These are phyloP conservation scores for Fusarium sp. DNA, from an alignment of 2,329 filamentous ascomycete species.

Conservation along the genomic window DNA sequence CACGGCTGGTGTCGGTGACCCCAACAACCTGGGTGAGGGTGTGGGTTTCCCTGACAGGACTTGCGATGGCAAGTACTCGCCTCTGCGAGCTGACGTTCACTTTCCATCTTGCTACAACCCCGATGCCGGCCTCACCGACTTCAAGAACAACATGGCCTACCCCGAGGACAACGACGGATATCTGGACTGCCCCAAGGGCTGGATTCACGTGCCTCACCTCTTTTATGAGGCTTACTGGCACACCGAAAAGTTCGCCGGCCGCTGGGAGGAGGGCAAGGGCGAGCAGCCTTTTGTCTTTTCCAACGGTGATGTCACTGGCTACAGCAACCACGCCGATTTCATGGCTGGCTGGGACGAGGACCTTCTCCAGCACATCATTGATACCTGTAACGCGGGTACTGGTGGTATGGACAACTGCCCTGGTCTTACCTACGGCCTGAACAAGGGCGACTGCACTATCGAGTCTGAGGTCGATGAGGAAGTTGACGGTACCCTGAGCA, in stretches of 20 bases:
- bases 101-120: constrained; percentile 83
- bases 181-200: constrained; percentile 66
- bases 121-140: constrained; percentile 67
- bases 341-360: constrained; percentile 77
- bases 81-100: constrained; percentile 74
- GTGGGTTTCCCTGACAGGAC: constrained; percentile 77
- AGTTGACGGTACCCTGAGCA: constrained; percentile 56
- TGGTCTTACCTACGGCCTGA: constrained; percentile 65
- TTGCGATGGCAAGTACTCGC: constrained; percentile 73
- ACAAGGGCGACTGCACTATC: constrained; percentile 65
- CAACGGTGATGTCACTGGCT: constrained; percentile 78
- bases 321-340: constrained; percentile 79
- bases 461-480: constrained; percentile 59
- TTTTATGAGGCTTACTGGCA: constrained; percentile 73
- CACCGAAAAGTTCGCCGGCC: constrained; percentile 63
- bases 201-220: constrained; percentile 66
- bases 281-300: constrained; percentile 75
- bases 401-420: constrained; percentile 73
- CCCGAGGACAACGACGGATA: constrained; percentile 64
- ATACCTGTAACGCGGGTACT: constrained; percentile 72
- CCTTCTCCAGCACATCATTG: constrained; percentile 74
- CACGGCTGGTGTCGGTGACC: constrained; percentile 66
- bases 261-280: constrained; percentile 67
- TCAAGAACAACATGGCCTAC: constrained; percentile 74
- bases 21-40: constrained; percentile 66